Evolutionary conservation across 306 rosid genomes (phyloP), one percentile per base, ranked within the genome.

Genomic region (Ziziphus jujuba): DNA sequence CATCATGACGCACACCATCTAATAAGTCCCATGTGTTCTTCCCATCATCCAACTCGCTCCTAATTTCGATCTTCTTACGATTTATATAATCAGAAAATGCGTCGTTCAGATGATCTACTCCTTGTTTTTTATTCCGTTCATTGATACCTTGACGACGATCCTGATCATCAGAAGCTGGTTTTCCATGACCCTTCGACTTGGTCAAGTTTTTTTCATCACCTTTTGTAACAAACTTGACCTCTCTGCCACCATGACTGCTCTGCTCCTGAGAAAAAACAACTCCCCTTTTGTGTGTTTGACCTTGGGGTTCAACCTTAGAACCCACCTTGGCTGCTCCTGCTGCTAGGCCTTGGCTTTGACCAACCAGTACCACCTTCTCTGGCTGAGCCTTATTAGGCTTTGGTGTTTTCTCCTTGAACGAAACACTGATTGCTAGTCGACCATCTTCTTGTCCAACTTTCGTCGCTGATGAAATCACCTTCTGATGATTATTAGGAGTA

Each of bases 81-180:
- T 54, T 34, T 55, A 89, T 81, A 70, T 49, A 89, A 5, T 81
- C 80, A 7, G 65, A 11, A 79, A 79, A 79, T 7, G 62, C 66
- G 0, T 79, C 76, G 69, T 89, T 79, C 0, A 76, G 48, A 48
- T 79, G 81, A 68, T 33, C 58, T 31, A 31, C 9, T 16, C 20
- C 55, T 15, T 16, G 4, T 50, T 9, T 7, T 50, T 50, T 5
- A 20, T 19, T 19, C n/a, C 5, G 23, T 16, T 50, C 17, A 8
- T 50, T 20, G 7, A n/a, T 17, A 5, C 9, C 54, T 3, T 6
- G 33, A 4, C 33, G 4, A 4, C 33, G 33, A 28, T 28, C 33
- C 2, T 28, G 33, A 28, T 28, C 33, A 28, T 28, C 33, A 28
- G 33, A 28, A 2, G 17, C 51, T 47, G 17, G 17, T 47, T 47